Evolutionary conservation across 2,329 filamentous ascomycete genomes (phyloP), one percentile per base, ranked within the genome.

Genomic region (Alternaria angustiovoidea): DNA sequence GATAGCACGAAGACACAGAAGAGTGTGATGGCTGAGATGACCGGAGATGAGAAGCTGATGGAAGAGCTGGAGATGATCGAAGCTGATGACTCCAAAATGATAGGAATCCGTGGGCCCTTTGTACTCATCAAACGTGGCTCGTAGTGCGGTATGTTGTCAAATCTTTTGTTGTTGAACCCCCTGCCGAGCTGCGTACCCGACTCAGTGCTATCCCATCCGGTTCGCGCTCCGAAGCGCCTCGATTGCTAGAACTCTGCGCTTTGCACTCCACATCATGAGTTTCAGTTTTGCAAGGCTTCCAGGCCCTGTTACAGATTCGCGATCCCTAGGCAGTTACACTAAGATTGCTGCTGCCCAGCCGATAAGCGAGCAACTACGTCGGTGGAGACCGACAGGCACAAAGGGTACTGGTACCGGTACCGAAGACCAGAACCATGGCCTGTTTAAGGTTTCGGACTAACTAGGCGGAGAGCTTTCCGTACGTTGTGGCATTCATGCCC

Each of bases 91-190:
- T 4, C 14, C 8, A 3, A 38, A 36, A 49, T n/a, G 30, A 49
- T 36, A 24, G 46, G 46, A 49, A n/a, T 22, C n/a, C 30, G 14
- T 30, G 20, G 20, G 14, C 46, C n/a, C 46, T 49, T 49, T 49
- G 46, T 49, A 49, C 30, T 49, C 30, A 30, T 49, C 24, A 14
- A 26, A 24, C 1, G 32, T 26, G 46, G 46, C 46, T 49, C 22
- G 16, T 22, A 38, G 1, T 24, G 22, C 32, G 8, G 34, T 22
- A n/a, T n/a, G 30, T 49, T 24, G 5, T 18, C 46, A 49, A 38
- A 38, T 49, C 30, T 49, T 38, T 36, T 49, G 46, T 38, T 26
- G 46, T 38, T 49, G 32, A 49, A 49, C 32, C 32, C 46, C 46
- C 20, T 34, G 34, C 16, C 16, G 2, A 36, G 32, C 32, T 36